Evolutionary conservation across 116 monocot species (phyloP), one percentile per base, ranked within the genome.

Genomic region (Dioscorea cayenensis): DNA sequence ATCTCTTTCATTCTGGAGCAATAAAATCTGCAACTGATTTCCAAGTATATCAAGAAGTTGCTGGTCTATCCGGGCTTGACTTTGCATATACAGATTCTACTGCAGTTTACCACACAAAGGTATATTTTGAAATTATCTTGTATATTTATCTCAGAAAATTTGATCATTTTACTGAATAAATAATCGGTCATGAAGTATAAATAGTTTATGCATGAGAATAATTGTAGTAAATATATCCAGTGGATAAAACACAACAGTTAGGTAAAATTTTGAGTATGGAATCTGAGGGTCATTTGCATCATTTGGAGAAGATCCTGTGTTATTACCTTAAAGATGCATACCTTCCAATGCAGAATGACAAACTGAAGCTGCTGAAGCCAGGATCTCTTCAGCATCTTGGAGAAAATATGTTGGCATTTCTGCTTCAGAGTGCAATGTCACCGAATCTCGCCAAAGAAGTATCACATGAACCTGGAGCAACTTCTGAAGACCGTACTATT

Each of bases 321-420:
- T 28, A 29, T 16, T 11, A 65, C 65, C 16, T 65, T 12, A 22
- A 28, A 29, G 10, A 29, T 29, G 32, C 28, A 65, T 63, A 58
- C 63, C 11, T 14, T 50, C 19, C 12, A 52, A 55, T 84, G 82
- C 86, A 97, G 97, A 97, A 97, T 86, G 97, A 97, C 77, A 97
- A 86, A 72, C 66, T 97, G 51, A 76, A 84, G 70, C 80, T 88
- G 73, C 75, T 97, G 73, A 93, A 93, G 86, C 90, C 93, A 13
- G 97, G 97, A 22, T 97, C 97, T 32, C 88, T 97, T 71, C 97
- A 97, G 66, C 93, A 93, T 93, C 88, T 93, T 77, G 97, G 97
- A 71, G 97, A 97, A 69, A 97, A 97, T 82, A 97, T 97, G 88
- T 81, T 90, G 64, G 81, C 93, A 59, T 97, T 93, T 84, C 74